Base-by-base conservation (phyloP, 1,284 basidiomycete species). In the Heterobasidion parviporum region DNA sequence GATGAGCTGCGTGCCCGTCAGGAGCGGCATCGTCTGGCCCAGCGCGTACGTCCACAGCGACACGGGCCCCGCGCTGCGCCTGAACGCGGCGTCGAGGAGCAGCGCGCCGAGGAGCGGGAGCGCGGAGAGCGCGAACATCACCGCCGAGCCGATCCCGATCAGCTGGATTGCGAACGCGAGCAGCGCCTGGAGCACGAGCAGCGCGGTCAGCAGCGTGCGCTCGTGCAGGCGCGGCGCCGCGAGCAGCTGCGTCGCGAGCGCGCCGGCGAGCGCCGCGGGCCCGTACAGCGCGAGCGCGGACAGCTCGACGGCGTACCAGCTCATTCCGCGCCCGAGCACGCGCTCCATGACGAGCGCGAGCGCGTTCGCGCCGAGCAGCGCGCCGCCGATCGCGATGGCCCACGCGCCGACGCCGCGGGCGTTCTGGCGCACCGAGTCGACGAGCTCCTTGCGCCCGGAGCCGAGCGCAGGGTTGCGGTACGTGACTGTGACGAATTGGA, bases 301-400 rank as follows among this genome's bases (percentile, higher is more conserved):
- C 60, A 83, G 79, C 61, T 94, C 92, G 57, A 80, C 80, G 10
- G 80, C 76, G 71, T 91, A 95, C 93, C 92, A 93, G 68, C 80
- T 83, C 76, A 89, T 77, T 0, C 78, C 78, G 67, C 82, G 87
- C 9, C 80, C 77, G n/a, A 93, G 67, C 0, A 83, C 76, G 15
- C 70, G 67, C 14, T 74, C 69, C 84, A 98, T 89, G 18, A 90
- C 59, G 1, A 83, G 66, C 0, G 95, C 97, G 0, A 91, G 78
- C 0, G 79, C 57, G 62, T 96, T 95, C 1, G 88, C 83, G 1
- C 76, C 72, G 1, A 89, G 50, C 1, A 94, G 47, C 16, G 83
- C 74, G 1, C 87, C 85, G 0, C 81, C 51, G 6, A 85, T 63
- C 0, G 82, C 82, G 3, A 76, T 65, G 9, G 72, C 16, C 1